Percentiles rank a stretch among this genome's conserved stretches.
Evolutionary conservation across 495 filamentous ascomycete species (phyloP).

Genomic region (Hyaloscypha hepaticicola): DNA sequence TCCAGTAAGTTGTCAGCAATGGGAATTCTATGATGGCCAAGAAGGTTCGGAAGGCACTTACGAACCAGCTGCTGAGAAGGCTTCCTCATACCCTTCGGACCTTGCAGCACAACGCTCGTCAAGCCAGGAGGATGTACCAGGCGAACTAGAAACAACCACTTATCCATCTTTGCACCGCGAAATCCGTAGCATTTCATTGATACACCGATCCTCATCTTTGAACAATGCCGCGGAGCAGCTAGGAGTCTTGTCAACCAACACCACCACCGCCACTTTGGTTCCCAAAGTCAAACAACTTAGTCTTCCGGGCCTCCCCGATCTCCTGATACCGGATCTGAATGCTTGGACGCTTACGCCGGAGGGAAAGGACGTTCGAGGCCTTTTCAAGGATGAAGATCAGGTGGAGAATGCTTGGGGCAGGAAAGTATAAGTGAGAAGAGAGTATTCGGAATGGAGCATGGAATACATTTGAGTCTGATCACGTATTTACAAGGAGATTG

Average conservation of each 20-base stretch:
- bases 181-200: background rate
- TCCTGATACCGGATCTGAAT: background rate
- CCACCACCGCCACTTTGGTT: background rate
- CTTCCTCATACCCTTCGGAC: background rate
- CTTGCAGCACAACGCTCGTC: background rate
- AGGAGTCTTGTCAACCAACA: background rate
- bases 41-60: background rate
- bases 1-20: background rate
- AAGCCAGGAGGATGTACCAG: background rate
- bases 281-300: conserved; percentile 8
- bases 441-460: background rate
- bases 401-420: background rate
- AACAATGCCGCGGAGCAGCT: background rate
- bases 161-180: background rate
- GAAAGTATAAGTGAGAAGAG: background rate
- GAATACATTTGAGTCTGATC: background rate
- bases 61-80: background rate
- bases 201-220: conserved; percentile 1
- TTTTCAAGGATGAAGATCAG: background rate
- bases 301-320: conserved; percentile 4
- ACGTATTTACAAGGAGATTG: background rate
- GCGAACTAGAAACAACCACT: background rate
- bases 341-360: background rate
- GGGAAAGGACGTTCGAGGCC: background rate
- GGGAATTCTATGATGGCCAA: background rate